Base-by-base conservation (phyloP, 306 rosid species). In the Begonia masoniana region DNA sequence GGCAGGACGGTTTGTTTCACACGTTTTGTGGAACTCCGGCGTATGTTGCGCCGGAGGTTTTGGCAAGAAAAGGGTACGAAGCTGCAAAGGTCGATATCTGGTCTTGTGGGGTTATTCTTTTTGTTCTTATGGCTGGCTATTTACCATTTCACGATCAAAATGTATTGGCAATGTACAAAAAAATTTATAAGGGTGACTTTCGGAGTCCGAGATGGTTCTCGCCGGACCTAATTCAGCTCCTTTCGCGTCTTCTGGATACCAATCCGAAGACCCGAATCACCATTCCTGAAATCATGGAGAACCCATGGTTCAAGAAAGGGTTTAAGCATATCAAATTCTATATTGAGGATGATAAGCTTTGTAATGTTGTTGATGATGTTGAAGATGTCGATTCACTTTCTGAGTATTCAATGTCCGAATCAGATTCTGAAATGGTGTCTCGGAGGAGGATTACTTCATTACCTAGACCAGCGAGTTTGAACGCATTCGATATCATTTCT, bases 21-120 rank as follows among this genome's bases (percentile, higher is more conserved):
- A 88, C 97, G 7, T 88, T n/a, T 57, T 88, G 97, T 15, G 97
- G 97, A 0, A 88, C 97, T 0, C 97, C 97, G n/a, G 94, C 95
- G 0, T 88, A 88, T 52, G 97, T 88, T 15, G 97, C 97, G 1
- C 95, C 97, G 1, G 97, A 88, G 76, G 95, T 88, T 45, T 59
- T 88, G 45, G 88, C 69, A 0, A 65, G 97, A 21, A 82, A 80
- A 50, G 97, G 97, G 0, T 88, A 88, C 36, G 97, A 88, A 47
- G 95, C 94, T 3, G 86, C 80, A 0, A 88, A 85, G 66, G 95
- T 84, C 14, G 97, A 88, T 62, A 78, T 88, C 12, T 88, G 97
- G 97, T 82, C 97, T 2, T 88, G 97, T 52, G 97, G 97, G 51
- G 81, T 88, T 41, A 68, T 88, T 1, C 62, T 88, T 67, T 88